Base-by-base conservation (phyloP, 352 stramenopile species). In the Aphanomyces invadans region DNA sequence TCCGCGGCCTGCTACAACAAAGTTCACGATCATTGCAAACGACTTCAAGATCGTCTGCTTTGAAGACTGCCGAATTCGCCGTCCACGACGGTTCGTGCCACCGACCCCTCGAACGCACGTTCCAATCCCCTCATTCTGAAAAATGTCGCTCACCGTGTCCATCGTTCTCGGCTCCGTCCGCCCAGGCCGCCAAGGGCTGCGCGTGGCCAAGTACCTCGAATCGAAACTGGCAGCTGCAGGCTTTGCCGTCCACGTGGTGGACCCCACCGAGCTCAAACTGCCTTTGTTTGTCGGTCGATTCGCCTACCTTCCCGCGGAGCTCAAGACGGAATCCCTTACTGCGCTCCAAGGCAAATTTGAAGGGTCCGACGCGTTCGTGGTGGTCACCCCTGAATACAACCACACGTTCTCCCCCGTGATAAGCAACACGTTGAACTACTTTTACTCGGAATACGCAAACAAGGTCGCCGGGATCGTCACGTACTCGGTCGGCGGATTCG, bases 311-410 rank as follows among this genome's bases (percentile, higher is more conserved):
- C 32, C 55, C 5, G 55, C 42, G 10, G 55, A 44, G 4, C 9
- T 48, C 3, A 48, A 49, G 32, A 36, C 55, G 17, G 32, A 44
- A 9, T 31, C 4, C 5, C 55, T 63, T 1, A 44, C 19, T 4
- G 21, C 31, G 39, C 33, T 63, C 3, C 29, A 63, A 17, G 59
- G 79, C 32, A 72, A 71, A 25, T 48, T 88, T 23, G n/a, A 67
- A 28, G 54, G 69, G 39, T 77, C 78, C 15, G 77, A 90, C 73
- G 72, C 68, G 12, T 87, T 83, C 65, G 74, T 90, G 4, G 72
- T 68, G 38, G 65, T 88, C 10, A 87, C 75, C 19, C 81, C 81
- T 1, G 81, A 90, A 69, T 90, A 88, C 69, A 90, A 90, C 64
- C 79, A 90, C 70, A 72, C 71, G 1, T 75, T 77, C 42, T 79